A percentile compares a stretch with the other conserved stretches of the same genome.
These are phyloP conservation scores for Fusarium gaditjirri DNA, from an alignment of 2,329 filamentous ascomycete species.

Conservation along the genomic window DNA sequence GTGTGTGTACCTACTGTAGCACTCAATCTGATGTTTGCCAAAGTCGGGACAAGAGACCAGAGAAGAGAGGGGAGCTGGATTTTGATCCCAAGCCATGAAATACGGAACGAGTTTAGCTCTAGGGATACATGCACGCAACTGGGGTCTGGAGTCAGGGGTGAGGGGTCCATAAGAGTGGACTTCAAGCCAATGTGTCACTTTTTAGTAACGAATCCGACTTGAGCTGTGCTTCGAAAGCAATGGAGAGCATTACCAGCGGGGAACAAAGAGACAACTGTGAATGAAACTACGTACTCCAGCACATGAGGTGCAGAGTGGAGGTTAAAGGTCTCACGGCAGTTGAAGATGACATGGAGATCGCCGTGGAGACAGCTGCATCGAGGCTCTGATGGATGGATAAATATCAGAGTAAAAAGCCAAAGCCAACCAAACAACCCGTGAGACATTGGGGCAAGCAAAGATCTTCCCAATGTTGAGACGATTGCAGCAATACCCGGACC, in stretches of 20 bases:
- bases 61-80: not conserved
- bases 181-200: not conserved
- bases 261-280: no score
- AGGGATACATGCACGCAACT: not conserved
- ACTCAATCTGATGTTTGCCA: not conserved
- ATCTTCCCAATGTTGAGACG: not conserved
- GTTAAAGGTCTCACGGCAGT: not conserved
- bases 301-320: not conserved
- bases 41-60: not conserved
- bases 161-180: not conserved
- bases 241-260: not conserved
- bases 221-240: not conserved
- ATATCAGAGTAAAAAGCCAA: not conserved
- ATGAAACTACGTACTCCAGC: not conserved
- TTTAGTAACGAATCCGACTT: not conserved
- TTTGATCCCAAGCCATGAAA: not conserved
- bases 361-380: not conserved
- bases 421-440: not conserved
- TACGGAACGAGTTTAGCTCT: not conserved
- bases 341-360: rapidly evolving
- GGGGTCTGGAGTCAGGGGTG: not conserved
- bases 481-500: not conserved
- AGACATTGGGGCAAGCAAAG: not conserved
- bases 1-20: not conserved
- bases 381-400: not conserved